Evolutionary conservation across 2,329 filamentous ascomycete genomes (phyloP).

Genomic region (Neofusicoccum umdonicola): DNA sequence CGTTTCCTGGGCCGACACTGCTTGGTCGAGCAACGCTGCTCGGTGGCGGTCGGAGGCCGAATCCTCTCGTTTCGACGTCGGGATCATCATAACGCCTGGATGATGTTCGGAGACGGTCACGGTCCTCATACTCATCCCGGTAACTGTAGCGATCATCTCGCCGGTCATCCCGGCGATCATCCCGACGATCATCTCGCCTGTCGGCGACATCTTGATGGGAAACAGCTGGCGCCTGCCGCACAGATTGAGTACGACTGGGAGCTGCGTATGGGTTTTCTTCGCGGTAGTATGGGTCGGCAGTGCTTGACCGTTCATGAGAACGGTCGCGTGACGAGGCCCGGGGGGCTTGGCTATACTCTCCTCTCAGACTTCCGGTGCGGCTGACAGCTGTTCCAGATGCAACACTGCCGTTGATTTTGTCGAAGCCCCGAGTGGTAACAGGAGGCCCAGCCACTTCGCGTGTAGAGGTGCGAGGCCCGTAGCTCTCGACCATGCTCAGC

Average conservation of each 20-base stretch:
- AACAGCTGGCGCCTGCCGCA: constrained; percentile 40
- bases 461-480: constrained; percentile 33
- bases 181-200: constrained; percentile 10
- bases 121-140: constrained; percentile 45
- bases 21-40: neutral
- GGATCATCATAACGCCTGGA: constrained; percentile 42
- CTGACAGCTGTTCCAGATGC: constrained; percentile 19
- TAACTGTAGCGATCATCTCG: constrained; percentile 28
- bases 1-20: constrained; percentile 14
- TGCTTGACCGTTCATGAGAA: constrained; percentile 26
- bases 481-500: constrained; percentile 43
- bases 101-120: constrained; percentile 37
- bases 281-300: constrained; percentile 28
- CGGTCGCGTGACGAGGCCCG: constrained; percentile 34
- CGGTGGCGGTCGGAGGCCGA: constrained; percentile 43
- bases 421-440: constrained; percentile 67
- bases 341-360: constrained; percentile 17
- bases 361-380: constrained; percentile 22
- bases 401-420: constrained; percentile 59
- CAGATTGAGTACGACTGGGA: constrained; percentile 35
- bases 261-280: constrained; percentile 41
- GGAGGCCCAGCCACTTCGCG: constrained; percentile 53
- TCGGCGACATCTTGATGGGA: constrained; percentile 45
- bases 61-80: constrained; percentile 47
- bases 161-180: constrained; percentile 29